Percentiles rank a stretch among this genome's conserved stretches.
phyloP scores from a whole-genome alignment of 2,329 filamentous ascomycete genomes.

The Beauveria asiatica region DNA sequence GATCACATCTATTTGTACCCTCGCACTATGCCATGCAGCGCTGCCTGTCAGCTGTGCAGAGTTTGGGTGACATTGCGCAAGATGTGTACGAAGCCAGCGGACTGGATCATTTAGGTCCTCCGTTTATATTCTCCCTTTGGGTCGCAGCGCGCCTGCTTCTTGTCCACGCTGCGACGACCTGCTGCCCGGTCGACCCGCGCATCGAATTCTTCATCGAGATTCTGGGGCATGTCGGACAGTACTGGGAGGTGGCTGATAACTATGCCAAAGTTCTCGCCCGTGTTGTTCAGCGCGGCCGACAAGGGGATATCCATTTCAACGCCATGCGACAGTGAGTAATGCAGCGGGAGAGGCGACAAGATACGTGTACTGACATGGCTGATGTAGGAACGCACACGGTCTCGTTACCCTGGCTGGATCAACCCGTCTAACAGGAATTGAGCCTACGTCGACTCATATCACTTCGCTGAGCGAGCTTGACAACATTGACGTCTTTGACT shows the following conservation, averaged over 20 bases:
- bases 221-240: constrained; percentile 31
- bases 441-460: constrained; percentile 29
- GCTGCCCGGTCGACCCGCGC: constrained; percentile 27
- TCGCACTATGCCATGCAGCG: constrained; percentile 37
- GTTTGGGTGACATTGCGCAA: constrained; percentile 33
- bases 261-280: constrained; percentile 33
- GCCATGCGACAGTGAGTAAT: constrained; percentile 32
- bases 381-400: constrained; percentile 29
- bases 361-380: neutral
- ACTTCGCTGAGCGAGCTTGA: constrained; percentile 33
- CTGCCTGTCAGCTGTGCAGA: constrained; percentile 35
- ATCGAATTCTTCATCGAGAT: constrained; percentile 37
- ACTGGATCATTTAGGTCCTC: constrained; percentile 33
- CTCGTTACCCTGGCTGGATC: constrained; percentile 28
- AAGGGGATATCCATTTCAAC: constrained; percentile 28
- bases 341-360: no score
- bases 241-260: constrained; percentile 35
- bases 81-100: constrained; percentile 36
- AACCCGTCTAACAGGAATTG: constrained; percentile 27
- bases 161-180: constrained; percentile 32
- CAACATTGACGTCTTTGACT: constrained; percentile 36
- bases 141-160: constrained; percentile 32
- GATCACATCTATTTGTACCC: constrained; percentile 33
- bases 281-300: constrained; percentile 28
- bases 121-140: constrained; percentile 37